Percentiles rank a stretch among this genome's conserved stretches.
These are phyloP conservation scores for Phytophthora cryptogea DNA, from an alignment of 352 stramenopile genomes.

Conservation along the genomic window DNA sequence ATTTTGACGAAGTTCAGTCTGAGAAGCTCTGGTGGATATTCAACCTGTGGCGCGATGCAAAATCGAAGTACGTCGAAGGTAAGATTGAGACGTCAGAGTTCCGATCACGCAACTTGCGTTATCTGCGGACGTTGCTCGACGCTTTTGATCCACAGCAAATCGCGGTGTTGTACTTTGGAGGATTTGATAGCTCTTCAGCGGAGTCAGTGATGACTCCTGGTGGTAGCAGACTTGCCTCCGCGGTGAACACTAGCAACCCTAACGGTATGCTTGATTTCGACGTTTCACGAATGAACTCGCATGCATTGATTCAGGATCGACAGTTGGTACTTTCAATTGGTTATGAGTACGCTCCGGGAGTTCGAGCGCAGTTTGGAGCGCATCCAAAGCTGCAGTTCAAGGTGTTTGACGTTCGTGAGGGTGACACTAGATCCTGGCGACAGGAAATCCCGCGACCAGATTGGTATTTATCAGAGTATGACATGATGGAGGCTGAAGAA, in stretches of 20 bases:
- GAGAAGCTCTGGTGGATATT: slow-evolving; percentile 87
- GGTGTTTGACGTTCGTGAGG: slow-evolving; percentile 57
- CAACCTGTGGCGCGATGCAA: slow-evolving; percentile 66
- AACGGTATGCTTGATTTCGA: slow-evolving; percentile 76
- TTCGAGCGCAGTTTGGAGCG: slow-evolving; percentile 30
- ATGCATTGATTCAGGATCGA: slow-evolving; percentile 75
- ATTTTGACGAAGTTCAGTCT: slow-evolving; percentile 84
- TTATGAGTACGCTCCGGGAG: slow-evolving; percentile 42
- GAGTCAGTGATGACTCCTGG: slow-evolving; percentile 33
- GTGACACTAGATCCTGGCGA: slow-evolving; percentile 61
- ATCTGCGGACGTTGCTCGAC: slow-evolving; percentile 69
- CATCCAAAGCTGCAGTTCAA: slow-evolving; percentile 63
- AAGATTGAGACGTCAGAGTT: slow-evolving; percentile 76
- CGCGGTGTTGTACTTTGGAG: slow-evolving; percentile 64
- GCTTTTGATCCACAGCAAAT: slow-evolving; percentile 84
- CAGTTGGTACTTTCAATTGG: slow-evolving; percentile 71
- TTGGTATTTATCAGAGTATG: slow-evolving; percentile 74
- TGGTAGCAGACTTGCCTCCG: slow-evolving; percentile 22
- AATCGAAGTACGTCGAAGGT: slow-evolving; percentile 69
- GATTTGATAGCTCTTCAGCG: slow-evolving; percentile 24
- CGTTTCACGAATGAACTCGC: slow-evolving; percentile 75
- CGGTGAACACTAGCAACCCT: slow-evolving; percentile 30
- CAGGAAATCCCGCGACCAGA: slow-evolving; percentile 72
- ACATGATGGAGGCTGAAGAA: slow-evolving; percentile 54
- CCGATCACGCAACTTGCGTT: slow-evolving; percentile 70